Evolutionary conservation across 441 rosid genomes (phyloP).

Genomic region (Adansonia gregorii): DNA sequence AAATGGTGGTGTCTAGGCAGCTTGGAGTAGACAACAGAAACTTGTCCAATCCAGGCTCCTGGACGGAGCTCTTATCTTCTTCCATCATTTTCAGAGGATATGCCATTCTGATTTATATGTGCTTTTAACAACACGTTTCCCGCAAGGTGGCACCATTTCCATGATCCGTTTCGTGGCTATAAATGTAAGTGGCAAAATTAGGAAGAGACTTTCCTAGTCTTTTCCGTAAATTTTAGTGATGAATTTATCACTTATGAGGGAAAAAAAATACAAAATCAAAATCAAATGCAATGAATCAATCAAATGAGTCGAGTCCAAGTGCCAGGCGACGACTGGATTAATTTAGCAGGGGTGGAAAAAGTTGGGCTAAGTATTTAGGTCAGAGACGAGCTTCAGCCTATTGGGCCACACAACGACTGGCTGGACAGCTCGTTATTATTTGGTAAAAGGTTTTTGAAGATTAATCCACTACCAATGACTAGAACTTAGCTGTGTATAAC

Average conservation of each 20-base stretch:
- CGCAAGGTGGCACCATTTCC: background rate
- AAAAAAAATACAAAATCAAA: background rate
- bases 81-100: conserved; percentile 15
- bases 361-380: background rate
- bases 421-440: background rate
- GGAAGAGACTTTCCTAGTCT: background rate
- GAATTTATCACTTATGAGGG: background rate
- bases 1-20: background rate
- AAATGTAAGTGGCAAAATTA: conserved; percentile 18
- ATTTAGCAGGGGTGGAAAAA: background rate
- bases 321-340: background rate
- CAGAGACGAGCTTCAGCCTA: background rate
- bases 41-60: background rate
- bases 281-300: background rate
- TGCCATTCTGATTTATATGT: background rate
- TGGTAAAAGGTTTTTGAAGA: background rate
- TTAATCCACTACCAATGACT: background rate
- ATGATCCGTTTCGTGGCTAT: background rate
- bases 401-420: background rate
- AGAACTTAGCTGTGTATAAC: background rate
- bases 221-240: conserved; percentile 4
- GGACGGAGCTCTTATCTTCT: conserved; percentile 10
- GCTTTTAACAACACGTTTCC: conserved; percentile 12
- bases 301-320: background rate
- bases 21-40: background rate